Evolutionary conservation across 441 rosid species (phyloP).

Genomic region (Gossypium schwendimanii): DNA sequence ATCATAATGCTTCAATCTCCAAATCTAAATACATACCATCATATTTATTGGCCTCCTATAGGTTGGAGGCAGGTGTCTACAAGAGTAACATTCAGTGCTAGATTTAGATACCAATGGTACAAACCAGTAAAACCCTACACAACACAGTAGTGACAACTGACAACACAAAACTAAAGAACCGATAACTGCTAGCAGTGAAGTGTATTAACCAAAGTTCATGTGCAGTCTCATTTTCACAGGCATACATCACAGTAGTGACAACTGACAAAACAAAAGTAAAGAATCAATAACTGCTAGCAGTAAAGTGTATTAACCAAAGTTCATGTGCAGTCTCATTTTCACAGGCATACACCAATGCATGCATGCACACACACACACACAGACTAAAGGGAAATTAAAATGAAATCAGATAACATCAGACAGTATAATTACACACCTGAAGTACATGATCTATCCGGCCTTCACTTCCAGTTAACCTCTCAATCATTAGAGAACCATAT

Average conservation of each 20-base stretch:
- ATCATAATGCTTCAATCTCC: neutral
- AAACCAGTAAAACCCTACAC: neutral
- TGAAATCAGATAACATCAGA: constrained; percentile 4
- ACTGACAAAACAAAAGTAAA: neutral
- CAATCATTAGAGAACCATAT: constrained; percentile 78
- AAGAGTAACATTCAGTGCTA: neutral
- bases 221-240: constrained; percentile 1
- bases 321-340: constrained; percentile 4
- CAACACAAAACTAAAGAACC: neutral
- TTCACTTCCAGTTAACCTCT: constrained; percentile 69
- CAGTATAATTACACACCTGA: constrained; percentile 46
- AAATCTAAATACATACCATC: neutral
- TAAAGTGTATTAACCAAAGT: neutral
- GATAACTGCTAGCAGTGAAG: neutral
- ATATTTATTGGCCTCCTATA: neutral
- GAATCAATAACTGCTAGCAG: neutral
- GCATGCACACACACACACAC: neutral
- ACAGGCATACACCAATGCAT: neutral
- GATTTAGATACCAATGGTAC: neutral
- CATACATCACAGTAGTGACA: neutral
- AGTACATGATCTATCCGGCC: constrained; percentile 87
- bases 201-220: neutral
- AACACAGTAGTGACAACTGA: neutral
- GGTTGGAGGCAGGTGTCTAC: neutral
- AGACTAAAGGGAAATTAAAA: neutral